Base-by-base conservation (phyloP, 1,284 basidiomycete genomes). In the Sphaerobolus stellatus region DNA sequence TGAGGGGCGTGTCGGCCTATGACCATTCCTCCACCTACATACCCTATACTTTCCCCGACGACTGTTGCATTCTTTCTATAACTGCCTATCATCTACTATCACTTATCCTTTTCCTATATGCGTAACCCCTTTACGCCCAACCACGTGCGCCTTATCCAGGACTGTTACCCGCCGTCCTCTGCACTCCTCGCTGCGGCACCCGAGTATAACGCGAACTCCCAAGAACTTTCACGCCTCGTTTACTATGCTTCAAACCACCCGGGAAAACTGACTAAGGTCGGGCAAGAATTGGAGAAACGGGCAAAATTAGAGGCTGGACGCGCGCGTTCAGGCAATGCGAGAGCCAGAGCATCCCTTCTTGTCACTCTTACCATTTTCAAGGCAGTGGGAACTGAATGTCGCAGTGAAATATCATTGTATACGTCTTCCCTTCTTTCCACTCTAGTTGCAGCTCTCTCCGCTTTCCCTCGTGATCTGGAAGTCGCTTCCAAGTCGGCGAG, bases 211-310 rank as follows among this genome's bases (percentile, higher is more conserved):
- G 93, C 94, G 2, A 90, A 94, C 60, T 82, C 88, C 0, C 94
- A 97, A 69, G 94, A 98, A 66, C 80, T 98, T 30, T 93, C 92
- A 52, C 86, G 90, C 45, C 79, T 99, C 58, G 92, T 92, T 4
- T 98, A 98, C 73, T 95, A 94, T 77, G 93, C 91, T 9, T 85
- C 88, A 11, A 94, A 95, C 71, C 86, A 88, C 63, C 92, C 94
- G 1, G 87, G 89, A 30, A 96, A 97, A 73, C 80, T 98, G 24
- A 80, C 86, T 56, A 96, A 96, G 68, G 80, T 98, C 29, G 87
- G 88, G 14, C 78, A 78, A 52, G 92, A 94, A 67, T 76, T 99
- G 48, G 89, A 95, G 68, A 90, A 88, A 65, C 81, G 90, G 59
- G 79, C 90, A 2, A 78, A 73, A 54, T 68, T 77, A 48, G 92